Conservation (phyloP, 768 basidiomycete species). For the Pisolithus albus region DNA sequence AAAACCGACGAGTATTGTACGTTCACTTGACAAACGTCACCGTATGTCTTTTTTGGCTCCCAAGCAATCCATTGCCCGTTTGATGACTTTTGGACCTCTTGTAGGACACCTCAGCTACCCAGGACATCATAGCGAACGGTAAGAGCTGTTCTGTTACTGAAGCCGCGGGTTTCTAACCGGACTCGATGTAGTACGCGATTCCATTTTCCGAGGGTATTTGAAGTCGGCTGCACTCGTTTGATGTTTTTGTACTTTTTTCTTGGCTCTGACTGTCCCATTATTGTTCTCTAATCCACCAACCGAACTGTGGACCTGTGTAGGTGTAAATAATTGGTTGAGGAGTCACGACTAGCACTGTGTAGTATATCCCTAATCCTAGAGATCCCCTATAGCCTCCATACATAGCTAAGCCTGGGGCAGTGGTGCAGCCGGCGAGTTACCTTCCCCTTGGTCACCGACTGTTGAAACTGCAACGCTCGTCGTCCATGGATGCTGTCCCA, state of each 20-base stretch:
- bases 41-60: conserved; percentile 33
- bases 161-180: conserved; percentile 3
- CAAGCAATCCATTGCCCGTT: not conserved
- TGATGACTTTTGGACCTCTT: conserved; percentile 5
- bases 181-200: conserved; percentile 51
- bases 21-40: conserved; percentile 78
- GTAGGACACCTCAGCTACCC: conserved; percentile 78
- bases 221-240: conserved; percentile 66
- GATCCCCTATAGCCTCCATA: not conserved
- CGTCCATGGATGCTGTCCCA: conserved; percentile 13
- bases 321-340: no score
- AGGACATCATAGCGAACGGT: conserved; percentile 80
- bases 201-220: conserved; percentile 69
- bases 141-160: conserved; percentile 15
- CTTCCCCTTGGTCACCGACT: not conserved
- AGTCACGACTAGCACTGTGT: no score
- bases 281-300: no score
- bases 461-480: conserved; percentile 2
- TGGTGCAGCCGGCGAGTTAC: no score
- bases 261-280: no score
- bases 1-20: conserved; percentile 74
- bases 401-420: not conserved
- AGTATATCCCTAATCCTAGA: not conserved
- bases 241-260: conserved; percentile 9
- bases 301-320: no score